Evolutionary conservation across 208 protist genomes (phyloP), one percentile per base, ranked within the genome.

Genomic region (Leishmania amazonensis): DNA sequence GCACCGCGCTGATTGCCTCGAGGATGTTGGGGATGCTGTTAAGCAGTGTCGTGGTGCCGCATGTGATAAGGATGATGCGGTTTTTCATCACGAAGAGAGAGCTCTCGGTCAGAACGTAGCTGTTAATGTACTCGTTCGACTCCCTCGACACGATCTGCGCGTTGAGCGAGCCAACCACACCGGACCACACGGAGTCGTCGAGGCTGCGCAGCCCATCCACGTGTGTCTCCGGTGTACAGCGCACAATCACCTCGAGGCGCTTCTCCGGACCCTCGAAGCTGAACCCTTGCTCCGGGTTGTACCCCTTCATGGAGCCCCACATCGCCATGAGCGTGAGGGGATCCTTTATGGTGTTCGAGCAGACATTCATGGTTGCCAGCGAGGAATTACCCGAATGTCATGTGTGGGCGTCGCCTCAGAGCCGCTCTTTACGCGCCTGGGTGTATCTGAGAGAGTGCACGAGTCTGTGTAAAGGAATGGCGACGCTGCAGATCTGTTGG

Each of bases 231-330:
- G 87, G 85, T 1, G 90, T 78, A 53, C 87, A 87, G 31, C 93
- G 90, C 71, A 97, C 83, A 75, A 96, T 95, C 40, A 98, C 87
- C 89, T 98, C 94, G 51, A 98, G 81, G 1, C 93, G 90, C 89
- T 98, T 98, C 85, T 98, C 95, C n/a, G 95, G 95, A 0, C 96
- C 95, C 88, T 98, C 95, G 80, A 98, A 98, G 84, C 90, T 96
- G 81, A 93, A 94, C 24, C 93, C 87, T 75, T 96, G 93, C 40
- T 87, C 81, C 6, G 94, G 92, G 78, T 96, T 80, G 84, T 91
- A 95, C 42, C 84, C 81, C 49, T 91, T 87, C 88, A 96, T 93
- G 72, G 93, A 96, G 54, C 93, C 93, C 93, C 93, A 96, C 93
- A 96, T 97, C 38, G 93, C 92, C 93, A 96, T 96, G n/a, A 96